phyloP scores from a whole-genome alignment of 1,284 basidiomycete species.

The Fomitopsis pinicola region DNA sequence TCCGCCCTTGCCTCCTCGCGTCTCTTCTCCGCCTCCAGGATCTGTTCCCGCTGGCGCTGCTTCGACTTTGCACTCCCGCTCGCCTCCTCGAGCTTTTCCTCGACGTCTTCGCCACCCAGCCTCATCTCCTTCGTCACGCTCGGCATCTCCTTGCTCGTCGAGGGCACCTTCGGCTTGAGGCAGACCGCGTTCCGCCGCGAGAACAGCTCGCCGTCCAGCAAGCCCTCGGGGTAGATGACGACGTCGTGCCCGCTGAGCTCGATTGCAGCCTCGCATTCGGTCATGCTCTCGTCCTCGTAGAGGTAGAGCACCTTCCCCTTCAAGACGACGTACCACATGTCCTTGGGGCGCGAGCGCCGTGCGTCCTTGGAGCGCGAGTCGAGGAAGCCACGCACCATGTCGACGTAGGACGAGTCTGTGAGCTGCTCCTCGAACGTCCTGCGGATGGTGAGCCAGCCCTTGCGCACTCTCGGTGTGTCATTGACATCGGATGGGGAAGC shows the following conservation, averaged over 20 bases:
- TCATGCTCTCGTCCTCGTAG: conserved; percentile 86
- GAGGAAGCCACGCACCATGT: conserved; percentile 66
- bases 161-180: conserved; percentile 50
- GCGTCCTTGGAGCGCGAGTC: conserved; percentile 76
- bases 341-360: conserved; percentile 74
- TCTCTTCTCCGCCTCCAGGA: conserved; percentile 40
- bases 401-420: conserved; percentile 63
- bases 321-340: conserved; percentile 85
- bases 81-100: conserved; percentile 36
- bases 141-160: conserved; percentile 34
- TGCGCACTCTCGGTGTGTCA: conserved; percentile 62
- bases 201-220: conserved; percentile 83
- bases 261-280: conserved; percentile 82
- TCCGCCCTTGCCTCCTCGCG: conserved; percentile 46
- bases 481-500: conserved; percentile 37
- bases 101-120: conserved; percentile 33
- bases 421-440: conserved; percentile 70
- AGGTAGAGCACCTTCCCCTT: conserved; percentile 88
- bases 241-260: conserved; percentile 76
- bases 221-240: conserved; percentile 65
- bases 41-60: conserved; percentile 41
- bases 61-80: conserved; percentile 32
- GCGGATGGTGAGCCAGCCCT: conserved; percentile 84
- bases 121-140: conserved; percentile 54
- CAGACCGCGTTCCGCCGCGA: conserved; percentile 85